Evolutionary conservation across 768 basidiomycete species (phyloP), one percentile per base, ranked within the genome.

Genomic region (Russula brevipes): DNA sequence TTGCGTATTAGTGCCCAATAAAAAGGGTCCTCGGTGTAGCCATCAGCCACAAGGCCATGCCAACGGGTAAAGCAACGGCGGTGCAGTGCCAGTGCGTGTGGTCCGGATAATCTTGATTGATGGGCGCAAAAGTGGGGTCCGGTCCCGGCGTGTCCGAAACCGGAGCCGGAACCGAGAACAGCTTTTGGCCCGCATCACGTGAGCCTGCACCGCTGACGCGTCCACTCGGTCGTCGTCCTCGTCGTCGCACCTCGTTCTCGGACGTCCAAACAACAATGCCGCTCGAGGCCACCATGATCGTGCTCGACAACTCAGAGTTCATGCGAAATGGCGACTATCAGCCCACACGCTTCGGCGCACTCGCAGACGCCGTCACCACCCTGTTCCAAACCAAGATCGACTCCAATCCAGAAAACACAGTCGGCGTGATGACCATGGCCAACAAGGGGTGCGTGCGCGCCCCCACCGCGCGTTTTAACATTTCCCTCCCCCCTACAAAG

Each of bases 341-440:
- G 59, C 93, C 93, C 52, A 86, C 87, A 41, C 85, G 96, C 65
- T 94, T 93, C 71, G 86, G 88, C 38, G 93, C 95, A 1, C 97
- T 98, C 76, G 77, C 87, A 7, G 94, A 98, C 76, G 91, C 96
- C 2, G 90, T 95, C 67, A 94, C 84, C 60, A 84, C 87, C 60
- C 81, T 98, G 69, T 94, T 97, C 74, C 87, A 88, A 73, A 86
- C 91, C 57, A 99, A 99, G 82, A 89, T 89, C 69, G 88, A 92
- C 73, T 89, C 93, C 31, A 98, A 99, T 77, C 93, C 96, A 17
- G 97, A 99, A 78, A 98, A 91, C 76, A 94, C 94, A 11, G 95
- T 98, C 46, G 97, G 97, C 5, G 78, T 98, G 46, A 97, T 99
- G 95, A 92, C 93, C 35, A 96, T 96, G 93, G 96, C 94, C 14